A percentile compares a stretch with the other conserved stretches of the same genome.
Evolutionary conservation across 129 eudicot species (phyloP).

Genomic region (Lactuca sativa): DNA sequence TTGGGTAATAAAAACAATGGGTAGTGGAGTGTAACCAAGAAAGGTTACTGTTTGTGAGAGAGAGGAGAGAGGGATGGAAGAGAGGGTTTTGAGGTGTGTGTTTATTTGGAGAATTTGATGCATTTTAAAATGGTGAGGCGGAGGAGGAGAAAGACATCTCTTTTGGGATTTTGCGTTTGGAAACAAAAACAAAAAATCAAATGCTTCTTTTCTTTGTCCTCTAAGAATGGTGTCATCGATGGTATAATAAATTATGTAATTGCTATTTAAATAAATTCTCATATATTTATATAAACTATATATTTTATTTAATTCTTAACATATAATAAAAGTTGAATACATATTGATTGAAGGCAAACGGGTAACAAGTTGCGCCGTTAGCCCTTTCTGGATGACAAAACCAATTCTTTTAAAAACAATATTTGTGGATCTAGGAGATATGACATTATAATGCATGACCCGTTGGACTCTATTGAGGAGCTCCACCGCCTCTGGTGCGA

Average conservation of each 20-base stretch:
- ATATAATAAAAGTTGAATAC: no score
- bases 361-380: no score
- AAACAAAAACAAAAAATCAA: constrained; percentile 24
- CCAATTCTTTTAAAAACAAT: no score
- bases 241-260: background rate
- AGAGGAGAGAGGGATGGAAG: background rate
- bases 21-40: constrained; percentile 42
- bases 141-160: constrained; percentile 18
- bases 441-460: no score
- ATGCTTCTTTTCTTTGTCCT: constrained; percentile 31
- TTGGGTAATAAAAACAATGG: constrained; percentile 43
- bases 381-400: no score
- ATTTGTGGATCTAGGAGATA: no score
- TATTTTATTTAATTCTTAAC: no score
- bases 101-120: constrained; percentile 25
- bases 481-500: no score
- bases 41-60: constrained; percentile 26
- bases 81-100: constrained; percentile 32
- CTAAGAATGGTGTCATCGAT: background rate
- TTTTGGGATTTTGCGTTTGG: constrained; percentile 22
- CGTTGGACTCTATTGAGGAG: no score
- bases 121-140: constrained; percentile 35
- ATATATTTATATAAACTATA: no score
- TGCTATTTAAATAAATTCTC: no score
- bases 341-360: no score